Evolutionary conservation across 2,329 filamentous ascomycete genomes (phyloP).

Genomic region (Fusarium chaquense): DNA sequence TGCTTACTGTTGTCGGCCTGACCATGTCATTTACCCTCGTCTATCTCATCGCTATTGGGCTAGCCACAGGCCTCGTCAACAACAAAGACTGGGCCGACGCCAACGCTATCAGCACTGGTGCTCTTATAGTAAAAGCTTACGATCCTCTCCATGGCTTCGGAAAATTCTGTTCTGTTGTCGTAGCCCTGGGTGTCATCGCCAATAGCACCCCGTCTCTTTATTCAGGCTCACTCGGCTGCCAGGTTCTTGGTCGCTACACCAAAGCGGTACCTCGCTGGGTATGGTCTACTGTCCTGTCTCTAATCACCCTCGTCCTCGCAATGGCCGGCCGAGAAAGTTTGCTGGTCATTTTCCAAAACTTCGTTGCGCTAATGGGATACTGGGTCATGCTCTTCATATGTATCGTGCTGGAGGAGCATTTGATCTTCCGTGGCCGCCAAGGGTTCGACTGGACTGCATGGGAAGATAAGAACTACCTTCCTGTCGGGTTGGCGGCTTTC

Average conservation of each 20-base stretch:
- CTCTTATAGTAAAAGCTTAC: conserved; percentile 68
- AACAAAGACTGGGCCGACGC: conserved; percentile 63
- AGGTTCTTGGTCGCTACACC: conserved; percentile 67
- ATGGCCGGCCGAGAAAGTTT: conserved; percentile 66
- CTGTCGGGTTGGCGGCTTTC: conserved; percentile 59
- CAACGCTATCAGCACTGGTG: conserved; percentile 65
- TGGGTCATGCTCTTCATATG: conserved; percentile 66
- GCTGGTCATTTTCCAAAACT: conserved; percentile 66
- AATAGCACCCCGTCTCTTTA: conserved; percentile 69
- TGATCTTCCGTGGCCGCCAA: conserved; percentile 57
- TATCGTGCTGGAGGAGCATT: conserved; percentile 60
- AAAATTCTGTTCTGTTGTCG: conserved; percentile 66
- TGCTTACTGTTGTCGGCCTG: conserved; percentile 76
- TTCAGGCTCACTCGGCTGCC: conserved; percentile 69
- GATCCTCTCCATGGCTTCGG: conserved; percentile 66
- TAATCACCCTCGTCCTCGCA: conserved; percentile 67
- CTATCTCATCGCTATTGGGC: conserved; percentile 71
- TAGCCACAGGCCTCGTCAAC: conserved; percentile 63
- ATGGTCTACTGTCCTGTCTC: conserved; percentile 66
- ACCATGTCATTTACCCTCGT: conserved; percentile 71
- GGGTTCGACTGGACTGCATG: conserved; percentile 60
- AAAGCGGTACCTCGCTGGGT: conserved; percentile 65
- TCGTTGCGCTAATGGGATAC: conserved; percentile 66
- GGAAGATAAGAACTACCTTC: conserved; percentile 60
- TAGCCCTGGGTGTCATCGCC: conserved; percentile 66